Percentiles rank a stretch among this genome's conserved stretches.
These are phyloP conservation scores for Starmera caribaea DNA, from an alignment of 805 yeast genomes.

Conservation along the genomic window DNA sequence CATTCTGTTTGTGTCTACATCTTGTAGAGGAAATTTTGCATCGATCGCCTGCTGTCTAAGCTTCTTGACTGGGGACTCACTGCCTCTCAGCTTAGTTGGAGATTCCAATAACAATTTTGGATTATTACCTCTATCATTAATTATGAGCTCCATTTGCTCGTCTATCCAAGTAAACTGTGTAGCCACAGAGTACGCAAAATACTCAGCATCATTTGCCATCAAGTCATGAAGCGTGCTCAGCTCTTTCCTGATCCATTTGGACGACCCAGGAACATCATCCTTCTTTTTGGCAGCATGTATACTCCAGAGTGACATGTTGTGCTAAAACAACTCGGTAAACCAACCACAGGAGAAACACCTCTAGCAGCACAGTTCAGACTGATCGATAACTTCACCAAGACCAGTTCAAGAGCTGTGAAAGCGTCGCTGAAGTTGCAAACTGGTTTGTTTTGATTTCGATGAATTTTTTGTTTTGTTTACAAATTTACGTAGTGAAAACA, in stretches of 20 bases:
- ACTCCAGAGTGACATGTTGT: slow-evolving; percentile 20
- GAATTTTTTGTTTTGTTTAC: neutral
- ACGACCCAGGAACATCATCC: slow-evolving; percentile 36
- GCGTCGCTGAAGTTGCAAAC: neutral
- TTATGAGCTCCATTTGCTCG: slow-evolving; percentile 29
- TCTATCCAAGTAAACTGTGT: slow-evolving; percentile 31
- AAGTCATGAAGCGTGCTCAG: slow-evolving; percentile 28
- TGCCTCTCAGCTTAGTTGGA: slow-evolving; percentile 16
- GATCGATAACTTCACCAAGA: too few relatives aligned
- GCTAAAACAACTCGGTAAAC: neutral
- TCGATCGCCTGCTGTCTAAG: slow-evolving; percentile 13
- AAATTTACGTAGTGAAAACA: neutral
- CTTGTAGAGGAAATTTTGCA: slow-evolving; percentile 13
- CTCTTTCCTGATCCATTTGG: slow-evolving; percentile 41
- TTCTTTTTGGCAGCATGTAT: slow-evolving; percentile 18
- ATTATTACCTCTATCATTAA: slow-evolving; percentile 16
- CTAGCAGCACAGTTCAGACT: too few relatives aligned
- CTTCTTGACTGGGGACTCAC: slow-evolving; percentile 18
- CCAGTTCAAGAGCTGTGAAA: neutral
- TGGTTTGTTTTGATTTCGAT: neutral
- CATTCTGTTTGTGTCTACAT: slow-evolving; percentile 7
- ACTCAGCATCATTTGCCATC: slow-evolving; percentile 28
- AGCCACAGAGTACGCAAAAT: slow-evolving; percentile 28
- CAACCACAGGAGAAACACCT: too few relatives aligned
- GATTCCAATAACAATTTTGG: slow-evolving; percentile 18